phyloP scores from a whole-genome alignment of 331 rosid species.

The Malus hybrid region DNA sequence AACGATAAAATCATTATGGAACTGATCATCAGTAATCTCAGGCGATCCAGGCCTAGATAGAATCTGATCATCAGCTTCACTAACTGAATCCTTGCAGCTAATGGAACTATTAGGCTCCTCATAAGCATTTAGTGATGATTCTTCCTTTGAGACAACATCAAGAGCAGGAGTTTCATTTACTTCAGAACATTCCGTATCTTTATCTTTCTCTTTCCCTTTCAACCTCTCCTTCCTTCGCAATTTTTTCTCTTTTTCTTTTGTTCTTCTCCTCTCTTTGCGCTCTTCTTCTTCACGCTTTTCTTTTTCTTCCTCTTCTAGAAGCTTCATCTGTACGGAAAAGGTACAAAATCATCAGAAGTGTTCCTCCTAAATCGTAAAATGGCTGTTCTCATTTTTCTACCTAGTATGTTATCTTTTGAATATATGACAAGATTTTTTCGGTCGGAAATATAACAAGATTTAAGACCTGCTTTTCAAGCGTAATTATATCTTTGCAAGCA shows the following conservation, averaged over 20 bases:
- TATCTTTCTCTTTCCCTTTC: conserved; percentile 90
- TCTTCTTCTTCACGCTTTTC: conserved; percentile 97
- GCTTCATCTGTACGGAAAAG: conserved; percentile 64
- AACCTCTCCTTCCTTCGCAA: conserved; percentile 90
- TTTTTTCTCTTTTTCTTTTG: conserved; percentile 93
- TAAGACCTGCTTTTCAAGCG: conserved; percentile 91
- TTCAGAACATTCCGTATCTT: conserved; percentile 47
- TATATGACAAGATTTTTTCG: conserved; percentile 8
- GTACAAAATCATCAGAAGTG: conserved; percentile 22
- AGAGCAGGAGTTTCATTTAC: conserved; percentile 33
- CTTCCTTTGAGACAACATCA: conserved; percentile 54
- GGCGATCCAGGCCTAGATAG: conserved; percentile 49
- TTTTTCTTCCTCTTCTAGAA: conserved; percentile 99
- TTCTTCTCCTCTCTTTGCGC: conserved; percentile 89
- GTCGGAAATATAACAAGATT: conserved; percentile 15
- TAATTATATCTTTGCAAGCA: conserved; percentile 96
- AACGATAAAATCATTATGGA: conserved; percentile 31
- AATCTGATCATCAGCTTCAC: conserved; percentile 47
- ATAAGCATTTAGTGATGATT: conserved; percentile 40
- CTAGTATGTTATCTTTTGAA: conserved; percentile 11
- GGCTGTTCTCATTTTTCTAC: conserved; percentile 4
- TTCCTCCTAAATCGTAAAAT: not conserved
- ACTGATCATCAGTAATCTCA: conserved; percentile 41
- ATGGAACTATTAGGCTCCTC: conserved; percentile 47
- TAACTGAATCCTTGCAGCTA: conserved; percentile 39